Evolutionary conservation across 306 rosid genomes (phyloP), one percentile per base, ranked within the genome.

Genomic region (Cucumis melo): DNA sequence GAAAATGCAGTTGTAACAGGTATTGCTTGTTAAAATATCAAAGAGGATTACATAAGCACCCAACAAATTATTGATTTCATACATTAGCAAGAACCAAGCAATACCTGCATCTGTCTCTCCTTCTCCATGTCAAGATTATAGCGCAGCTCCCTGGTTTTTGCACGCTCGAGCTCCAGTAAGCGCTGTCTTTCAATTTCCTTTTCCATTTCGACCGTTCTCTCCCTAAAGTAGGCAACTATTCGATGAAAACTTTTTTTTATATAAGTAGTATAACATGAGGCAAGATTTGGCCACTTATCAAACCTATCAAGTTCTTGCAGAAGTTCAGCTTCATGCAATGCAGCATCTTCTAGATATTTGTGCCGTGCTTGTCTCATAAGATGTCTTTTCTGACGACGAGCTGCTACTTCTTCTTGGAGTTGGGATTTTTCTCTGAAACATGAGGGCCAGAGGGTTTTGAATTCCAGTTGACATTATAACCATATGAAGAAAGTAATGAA

Each of bases 31-130:
- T 59, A 59, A 8, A 59, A 59, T 59, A 59, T 59, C 17, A 24
- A 59, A 59, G 7, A 57, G 15, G 62, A 21, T 57, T 21, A 21
- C 14, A 21, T 2, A 57, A 20, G 62, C 32, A 57, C 15, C 62
- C 62, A 57, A 21, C 29, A 21, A 3, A 13, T 14, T 9, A 9
- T 57, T 57, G 11, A 21, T 57, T 20, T 23, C 23, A 64, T 38
- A 65, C 29, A 38, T 4, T 38, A 65, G 73, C 29, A 38, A 65
- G 73, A 66, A 66, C 19, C 10, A 66, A 39, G 20, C n/a, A 1
- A 70, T 84, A 89, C 98, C 95, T 93, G 98, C 74, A 91, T 80
- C 84, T 91, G 97, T 78, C 87, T 89, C 89, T 93, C 98, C 86
- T 93, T 93, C 84, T 93, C 98, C 82, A 93, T 82, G 24, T 93